Percentiles rank a stretch among this genome's conserved stretches.
These are phyloP conservation scores for Vitis cinerea DNA, from an alignment of 164 flowering plant species.

Conservation along the genomic window DNA sequence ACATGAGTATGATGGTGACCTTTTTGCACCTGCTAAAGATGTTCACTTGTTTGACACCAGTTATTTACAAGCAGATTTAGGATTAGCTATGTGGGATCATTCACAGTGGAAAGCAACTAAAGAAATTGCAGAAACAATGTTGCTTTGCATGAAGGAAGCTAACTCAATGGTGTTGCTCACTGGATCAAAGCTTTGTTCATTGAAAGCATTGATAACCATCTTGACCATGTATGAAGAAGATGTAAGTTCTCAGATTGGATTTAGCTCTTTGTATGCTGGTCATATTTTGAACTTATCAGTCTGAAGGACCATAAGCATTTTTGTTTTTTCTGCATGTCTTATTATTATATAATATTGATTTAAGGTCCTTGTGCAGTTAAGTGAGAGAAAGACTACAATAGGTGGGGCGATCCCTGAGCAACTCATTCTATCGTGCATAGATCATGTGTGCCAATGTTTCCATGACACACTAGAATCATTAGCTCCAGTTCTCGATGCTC, in stretches of 20 bases:
- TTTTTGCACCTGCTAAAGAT: constrained; percentile 23
- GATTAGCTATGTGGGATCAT: constrained; percentile 73
- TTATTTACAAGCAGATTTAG: constrained; percentile 50
- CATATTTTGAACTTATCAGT: neutral
- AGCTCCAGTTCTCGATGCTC: constrained; percentile 36
- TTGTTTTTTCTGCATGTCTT: neutral
- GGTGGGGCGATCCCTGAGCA: constrained; percentile 38
- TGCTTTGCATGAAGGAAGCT: constrained; percentile 50
- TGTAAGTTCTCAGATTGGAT: constrained; percentile 42
- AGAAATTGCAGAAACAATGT: constrained; percentile 54
- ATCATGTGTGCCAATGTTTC: constrained; percentile 47
- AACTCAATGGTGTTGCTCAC: constrained; percentile 52
- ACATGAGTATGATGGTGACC: constrained; percentile 30
- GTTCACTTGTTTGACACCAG: constrained; percentile 45
- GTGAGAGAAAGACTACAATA: constrained; percentile 22
- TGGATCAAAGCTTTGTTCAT: constrained; percentile 58
- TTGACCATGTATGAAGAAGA: constrained; percentile 39
- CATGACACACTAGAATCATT: constrained; percentile 41
- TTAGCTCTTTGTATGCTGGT: neutral
- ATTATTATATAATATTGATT: constrained; percentile 7
- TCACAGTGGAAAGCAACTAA: constrained; percentile 70
- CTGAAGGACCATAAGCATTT: constrained; percentile 1
- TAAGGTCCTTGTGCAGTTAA: constrained; percentile 36
- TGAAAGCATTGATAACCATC: constrained; percentile 53
- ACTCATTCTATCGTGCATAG: constrained; percentile 47